Percentiles rank a stretch among this genome's conserved stretches.
These are phyloP conservation scores for Curvularia hawaiiensis DNA, from an alignment of 2,329 filamentous ascomycete genomes.

Conservation along the genomic window DNA sequence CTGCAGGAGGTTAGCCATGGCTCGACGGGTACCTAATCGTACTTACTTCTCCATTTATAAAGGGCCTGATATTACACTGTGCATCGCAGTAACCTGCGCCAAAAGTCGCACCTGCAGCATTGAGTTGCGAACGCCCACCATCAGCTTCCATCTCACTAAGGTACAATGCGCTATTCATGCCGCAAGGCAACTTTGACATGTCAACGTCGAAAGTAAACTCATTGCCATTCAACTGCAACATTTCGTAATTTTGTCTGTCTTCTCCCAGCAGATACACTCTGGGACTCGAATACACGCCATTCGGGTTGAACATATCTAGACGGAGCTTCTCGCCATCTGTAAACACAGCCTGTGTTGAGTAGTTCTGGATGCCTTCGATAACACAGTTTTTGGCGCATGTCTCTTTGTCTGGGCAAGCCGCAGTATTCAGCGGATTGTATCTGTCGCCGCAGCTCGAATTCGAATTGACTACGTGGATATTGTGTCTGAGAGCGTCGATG, in stretches of 20 bases:
- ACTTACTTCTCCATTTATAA: slow-evolving; percentile 45
- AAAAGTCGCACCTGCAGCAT: slow-evolving; percentile 61
- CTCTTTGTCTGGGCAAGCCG: slow-evolving; percentile 55
- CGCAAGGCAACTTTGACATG: slow-evolving; percentile 51
- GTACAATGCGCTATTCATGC: slow-evolving; percentile 50
- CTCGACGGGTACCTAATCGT: slow-evolving; percentile 8
- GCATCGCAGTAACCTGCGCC: slow-evolving; percentile 63
- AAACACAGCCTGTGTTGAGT: slow-evolving; percentile 59
- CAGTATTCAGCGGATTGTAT: slow-evolving; percentile 44
- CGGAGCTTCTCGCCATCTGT: slow-evolving; percentile 56
- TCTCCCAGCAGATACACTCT: slow-evolving; percentile 68
- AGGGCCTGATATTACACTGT: slow-evolving; percentile 53
- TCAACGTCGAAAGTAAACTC: slow-evolving; percentile 77
- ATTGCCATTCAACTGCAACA: slow-evolving; percentile 67
- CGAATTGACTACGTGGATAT: slow-evolving; percentile 48
- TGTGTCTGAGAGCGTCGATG: slow-evolving; percentile 56
- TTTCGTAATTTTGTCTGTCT: slow-evolving; percentile 65
- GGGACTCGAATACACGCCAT: slow-evolving; percentile 49
- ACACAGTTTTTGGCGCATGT: slow-evolving; percentile 62
- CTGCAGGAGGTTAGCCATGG: slow-evolving; percentile 45
- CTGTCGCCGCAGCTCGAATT: slow-evolving; percentile 42
- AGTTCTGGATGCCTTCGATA: slow-evolving; percentile 60
- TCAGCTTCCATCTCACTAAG: slow-evolving; percentile 48
- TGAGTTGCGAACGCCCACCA: slow-evolving; percentile 42
- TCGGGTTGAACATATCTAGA: slow-evolving; percentile 50